Percentiles rank a stretch among this genome's conserved stretches.
phyloP scores from a whole-genome alignment of 768 basidiomycete species.

The Kondoa subrosea region DNA sequence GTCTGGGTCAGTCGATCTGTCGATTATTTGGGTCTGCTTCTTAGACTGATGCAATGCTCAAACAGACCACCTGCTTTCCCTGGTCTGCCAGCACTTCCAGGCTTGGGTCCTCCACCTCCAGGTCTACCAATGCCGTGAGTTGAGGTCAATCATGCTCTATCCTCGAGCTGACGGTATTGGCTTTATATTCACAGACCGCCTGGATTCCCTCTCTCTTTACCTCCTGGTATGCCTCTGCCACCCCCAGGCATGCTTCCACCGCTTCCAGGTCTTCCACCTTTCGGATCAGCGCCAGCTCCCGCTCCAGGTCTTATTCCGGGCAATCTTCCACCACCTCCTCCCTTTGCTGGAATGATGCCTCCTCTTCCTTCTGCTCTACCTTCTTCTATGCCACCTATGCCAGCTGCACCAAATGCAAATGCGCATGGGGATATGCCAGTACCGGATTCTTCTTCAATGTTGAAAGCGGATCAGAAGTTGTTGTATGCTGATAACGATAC shows the following conservation, averaged over 20 bases:
- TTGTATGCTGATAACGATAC: constrained; percentile 26
- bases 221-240: constrained; percentile 18
- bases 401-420: constrained; percentile 7
- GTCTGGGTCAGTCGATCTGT: background rate
- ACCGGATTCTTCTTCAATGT: constrained; percentile 17
- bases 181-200: background rate
- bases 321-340: constrained; percentile 36
- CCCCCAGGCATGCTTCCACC: constrained; percentile 15
- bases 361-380: constrained; percentile 17
- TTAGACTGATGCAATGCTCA: background rate
- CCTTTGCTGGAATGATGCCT: constrained; percentile 43
- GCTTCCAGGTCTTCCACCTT: constrained; percentile 24
- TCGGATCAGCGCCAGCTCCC: constrained; percentile 24
- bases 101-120: background rate
- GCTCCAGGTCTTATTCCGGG: constrained; percentile 19
- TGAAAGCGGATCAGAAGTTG: constrained; percentile 25
- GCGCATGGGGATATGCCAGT: constrained; percentile 11
- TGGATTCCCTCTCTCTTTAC: constrained; percentile 7
- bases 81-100: background rate
- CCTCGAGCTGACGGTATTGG: background rate
- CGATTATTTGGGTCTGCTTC: background rate
- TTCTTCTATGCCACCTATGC: constrained; percentile 5
- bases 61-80: background rate
- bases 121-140: background rate
- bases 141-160: background rate